Base-by-base conservation (phyloP, 805 yeast species). In the Starmerella bombi region DNA sequence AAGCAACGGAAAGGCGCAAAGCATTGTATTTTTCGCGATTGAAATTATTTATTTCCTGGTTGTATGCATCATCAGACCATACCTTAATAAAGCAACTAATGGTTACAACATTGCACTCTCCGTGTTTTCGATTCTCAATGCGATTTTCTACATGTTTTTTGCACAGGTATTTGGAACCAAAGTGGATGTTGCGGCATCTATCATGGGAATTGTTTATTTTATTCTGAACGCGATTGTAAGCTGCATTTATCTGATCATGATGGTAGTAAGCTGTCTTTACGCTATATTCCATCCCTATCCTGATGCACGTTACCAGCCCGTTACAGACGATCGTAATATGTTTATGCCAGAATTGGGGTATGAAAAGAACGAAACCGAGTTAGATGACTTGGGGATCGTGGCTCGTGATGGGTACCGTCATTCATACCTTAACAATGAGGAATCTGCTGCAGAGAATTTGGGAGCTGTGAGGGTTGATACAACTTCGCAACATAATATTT, bases 281-380 rank as follows among this genome's bases (percentile, higher is more conserved):
- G 94, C 95, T 0, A 61, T 91, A 53, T 50, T 86, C 25, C 78
- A 80, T 59, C 84, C 80, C 67, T 85, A 91, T 59, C 97, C 98
- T 39, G 98, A 91, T 61, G 75, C 88, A 8, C 73, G 94, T 52
- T 91, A 91, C 65, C 88, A 84, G 64, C 97, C 95, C 46, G 80
- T 88, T 80, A 80, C 80, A 53, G 98, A 91, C 60, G 98, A 91
- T 58, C 75, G 98, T 58, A 91, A 81, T 38, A 81, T 95, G n/a
- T 91, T 91, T 59, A 81, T 91, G 56, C 57, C 49, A 43, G 56
- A 32, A 52, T 59, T 46, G 16, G 43, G 43, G 25, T 31, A 44
- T 35, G 38, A 43, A 29, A 47, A 48, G 25, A 49, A 58, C 38
- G 77, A 69, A 45, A 64, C 76, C 45, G 88, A 80, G 60, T 67